Percentiles rank a stretch among this genome's conserved stretches.
Conservation (phyloP, 495 filamentous ascomycete genomes). For the Thermothielavioides terrestris region DNA sequence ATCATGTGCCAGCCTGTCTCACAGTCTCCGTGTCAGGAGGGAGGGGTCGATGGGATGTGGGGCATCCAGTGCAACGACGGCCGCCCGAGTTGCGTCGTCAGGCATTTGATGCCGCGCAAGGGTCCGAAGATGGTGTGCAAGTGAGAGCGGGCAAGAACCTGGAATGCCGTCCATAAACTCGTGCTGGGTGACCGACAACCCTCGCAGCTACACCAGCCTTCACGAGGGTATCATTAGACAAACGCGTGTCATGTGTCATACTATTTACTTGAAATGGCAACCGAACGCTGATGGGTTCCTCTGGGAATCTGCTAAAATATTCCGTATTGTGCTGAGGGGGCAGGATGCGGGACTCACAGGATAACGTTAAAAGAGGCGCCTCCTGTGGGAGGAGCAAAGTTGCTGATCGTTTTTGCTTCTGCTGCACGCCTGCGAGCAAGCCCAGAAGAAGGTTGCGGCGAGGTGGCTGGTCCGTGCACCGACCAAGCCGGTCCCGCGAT, state of each 20-base stretch:
- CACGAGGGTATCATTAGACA: no score
- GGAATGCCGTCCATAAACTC: no score
- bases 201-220: no score
- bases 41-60: background rate
- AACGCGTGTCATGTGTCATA: no score
- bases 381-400: background rate
- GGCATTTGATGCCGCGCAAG: background rate
- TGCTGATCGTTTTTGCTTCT: slow-evolving; percentile 2
- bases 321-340: no score
- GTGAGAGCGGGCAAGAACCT: background rate
- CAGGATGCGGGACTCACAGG: no score
- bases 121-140: background rate
- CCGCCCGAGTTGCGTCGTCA: background rate
- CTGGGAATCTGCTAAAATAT: no score
- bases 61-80: background rate
- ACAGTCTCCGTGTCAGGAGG: slow-evolving; percentile 3
- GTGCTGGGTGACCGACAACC: no score
- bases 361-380: background rate
- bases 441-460: slow-evolving; percentile 1
- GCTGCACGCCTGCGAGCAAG: no score
- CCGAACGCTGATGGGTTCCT: no score
- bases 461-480: slow-evolving; percentile 18
- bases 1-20: slow-evolving; percentile 23
- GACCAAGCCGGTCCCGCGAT: slow-evolving; percentile 8
- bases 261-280: no score